A percentile compares a stretch with the other conserved stretches of the same genome.
phyloP scores from a whole-genome alignment of 352 stramenopile genomes.

The Poterioochromonas sp. region DNA sequence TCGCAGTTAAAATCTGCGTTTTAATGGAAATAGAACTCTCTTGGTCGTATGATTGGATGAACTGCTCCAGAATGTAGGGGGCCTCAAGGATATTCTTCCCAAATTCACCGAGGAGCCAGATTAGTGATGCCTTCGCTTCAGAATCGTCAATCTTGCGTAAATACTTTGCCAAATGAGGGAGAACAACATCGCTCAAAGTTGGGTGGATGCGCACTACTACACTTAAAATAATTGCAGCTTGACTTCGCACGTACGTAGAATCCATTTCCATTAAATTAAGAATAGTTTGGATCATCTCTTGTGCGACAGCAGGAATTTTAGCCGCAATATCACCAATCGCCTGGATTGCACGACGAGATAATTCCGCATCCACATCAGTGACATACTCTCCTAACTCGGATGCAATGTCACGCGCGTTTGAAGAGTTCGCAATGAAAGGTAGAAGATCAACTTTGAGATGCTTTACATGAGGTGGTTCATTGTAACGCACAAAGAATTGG shows the following conservation, averaged over 20 bases:
- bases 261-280: slow-evolving; percentile 94
- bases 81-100: slow-evolving; percentile 66
- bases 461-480: slow-evolving; percentile 95
- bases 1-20: slow-evolving; percentile 83
- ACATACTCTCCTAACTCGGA: slow-evolving; percentile 94
- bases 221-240: slow-evolving; percentile 89
- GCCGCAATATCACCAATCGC: slow-evolving; percentile 84
- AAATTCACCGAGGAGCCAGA: slow-evolving; percentile 94
- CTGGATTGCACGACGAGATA: slow-evolving; percentile 77
- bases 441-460: slow-evolving; percentile 94
- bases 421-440: slow-evolving; percentile 79
- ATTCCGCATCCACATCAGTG: slow-evolving; percentile 79
- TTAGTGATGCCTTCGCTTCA: slow-evolving; percentile 77
- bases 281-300: slow-evolving; percentile 50
- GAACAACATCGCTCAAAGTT: slow-evolving; percentile 75
- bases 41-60: slow-evolving; percentile 76
- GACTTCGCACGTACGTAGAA: slow-evolving; percentile 85
- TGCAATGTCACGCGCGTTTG: slow-evolving; percentile 89
- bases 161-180: slow-evolving; percentile 58
- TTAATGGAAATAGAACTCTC: slow-evolving; percentile 75
- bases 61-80: slow-evolving; percentile 91
- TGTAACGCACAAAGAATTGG: slow-evolving; percentile 85
- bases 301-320: slow-evolving; percentile 57
- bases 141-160: slow-evolving; percentile 59
- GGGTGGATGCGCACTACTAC: slow-evolving; percentile 91